These are phyloP conservation scores for Protostelium mycophagum DNA, from an alignment of 78 protist species.

Conservation along the genomic window DNA sequence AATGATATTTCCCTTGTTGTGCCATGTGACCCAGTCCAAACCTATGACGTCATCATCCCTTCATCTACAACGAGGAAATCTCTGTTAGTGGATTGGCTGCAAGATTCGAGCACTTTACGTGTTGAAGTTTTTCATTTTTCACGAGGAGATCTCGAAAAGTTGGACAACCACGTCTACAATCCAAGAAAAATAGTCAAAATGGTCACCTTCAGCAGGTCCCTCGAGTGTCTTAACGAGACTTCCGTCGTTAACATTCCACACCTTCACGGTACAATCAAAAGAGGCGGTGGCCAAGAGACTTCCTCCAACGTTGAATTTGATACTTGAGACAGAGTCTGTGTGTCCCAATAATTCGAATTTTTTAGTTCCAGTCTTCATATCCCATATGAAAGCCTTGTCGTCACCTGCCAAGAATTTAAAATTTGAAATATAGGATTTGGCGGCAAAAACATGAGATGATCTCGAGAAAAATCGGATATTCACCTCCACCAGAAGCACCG, in stretches of 20 bases:
- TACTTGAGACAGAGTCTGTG: constrained; percentile 37
- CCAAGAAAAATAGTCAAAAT: constrained; percentile 4
- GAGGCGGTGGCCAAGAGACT: constrained; percentile 68
- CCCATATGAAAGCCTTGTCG: constrained; percentile 59
- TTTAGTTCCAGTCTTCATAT: constrained; percentile 19
- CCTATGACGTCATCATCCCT: too few relatives aligned
- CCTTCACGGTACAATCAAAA: constrained; percentile 35
- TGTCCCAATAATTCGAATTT: constrained; percentile 46
- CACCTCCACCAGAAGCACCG: constrained; percentile 52
- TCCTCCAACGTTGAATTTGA: constrained; percentile 59
- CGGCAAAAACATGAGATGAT: too few relatives aligned
- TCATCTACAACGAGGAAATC: too few relatives aligned
- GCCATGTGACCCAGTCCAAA: constrained; percentile 66
- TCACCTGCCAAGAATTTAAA: constrained; percentile 1
- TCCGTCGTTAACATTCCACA: constrained; percentile 66
- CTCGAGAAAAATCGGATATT: not conserved
- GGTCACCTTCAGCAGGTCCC: constrained; percentile 51
- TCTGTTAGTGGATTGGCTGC: too few relatives aligned
- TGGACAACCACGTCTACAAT: not conserved
- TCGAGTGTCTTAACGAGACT: constrained; percentile 25
- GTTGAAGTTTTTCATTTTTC: not conserved
- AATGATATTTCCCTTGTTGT: constrained; percentile 59
- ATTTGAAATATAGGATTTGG: too few relatives aligned
- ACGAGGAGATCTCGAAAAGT: not conserved
- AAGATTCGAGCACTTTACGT: too few relatives aligned